Base-by-base conservation (phyloP, 805 yeast species). In the Komagataella mondaviorum region DNA sequence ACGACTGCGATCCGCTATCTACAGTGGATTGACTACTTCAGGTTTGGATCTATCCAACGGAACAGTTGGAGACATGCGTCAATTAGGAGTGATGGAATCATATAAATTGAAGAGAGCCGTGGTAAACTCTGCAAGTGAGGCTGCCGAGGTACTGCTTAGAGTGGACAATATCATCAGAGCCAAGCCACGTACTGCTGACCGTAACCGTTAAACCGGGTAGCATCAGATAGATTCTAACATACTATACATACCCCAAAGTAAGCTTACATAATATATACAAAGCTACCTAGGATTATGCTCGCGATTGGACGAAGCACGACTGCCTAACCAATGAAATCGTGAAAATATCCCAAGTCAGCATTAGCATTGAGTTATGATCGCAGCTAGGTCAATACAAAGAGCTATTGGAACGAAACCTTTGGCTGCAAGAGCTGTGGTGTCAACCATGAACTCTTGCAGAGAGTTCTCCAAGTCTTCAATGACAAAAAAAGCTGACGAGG, bases 101-200 rank as follows among this genome's bases (percentile, higher is more conserved):
- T 93, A 77, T 70, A 91, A 90, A 69, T 77, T 93, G 66, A 93
- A 93, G 71, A 76, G 80, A 56, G 96, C 97, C 2, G 99, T 95
- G 14, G 97, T 93, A 16, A 79, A 89, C 12, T 83, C 95, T 48
- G 98, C 99, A 4, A 76, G 96, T n/a, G 99, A 93, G 71, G 99
- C 99, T 36, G 95, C 98, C 4, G 98, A 93, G 71, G 90, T 93
- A 48, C 76, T 93, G 57, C 71, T 93, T 61, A 81, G 99, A 65
- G 99, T 93, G 46, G 99, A 93, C 66, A 91, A 93, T 68, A 93
- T 93, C 57, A 88, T 93, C 56, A 82, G 96, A 59, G 98, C 99
- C 39, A 90, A 87, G 67, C 99, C 99, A 56, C 78, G 99, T 70
- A 90, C 99, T 47, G 96, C 97, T 45, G 91, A 86, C 71, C 79